Percentiles rank a stretch among this genome's conserved stretches.
These are phyloP conservation scores for Coprinopsis sp. DNA, from an alignment of 768 basidiomycete genomes.

Conservation along the genomic window DNA sequence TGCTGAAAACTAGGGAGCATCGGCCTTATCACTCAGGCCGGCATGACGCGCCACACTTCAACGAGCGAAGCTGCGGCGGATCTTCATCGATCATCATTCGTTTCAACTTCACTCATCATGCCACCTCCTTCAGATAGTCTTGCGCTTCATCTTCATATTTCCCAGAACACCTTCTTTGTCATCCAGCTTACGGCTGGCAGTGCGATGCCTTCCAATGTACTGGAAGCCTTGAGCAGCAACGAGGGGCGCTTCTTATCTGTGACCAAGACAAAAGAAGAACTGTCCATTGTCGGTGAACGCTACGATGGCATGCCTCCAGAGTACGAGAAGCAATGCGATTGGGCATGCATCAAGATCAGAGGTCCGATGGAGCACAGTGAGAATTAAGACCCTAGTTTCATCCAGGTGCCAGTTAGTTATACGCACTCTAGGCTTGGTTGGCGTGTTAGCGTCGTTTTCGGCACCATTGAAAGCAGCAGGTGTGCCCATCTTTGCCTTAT, in stretches of 20 bases:
- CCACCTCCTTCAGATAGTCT: constrained; percentile 43
- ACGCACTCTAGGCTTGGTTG: constrained; percentile 42
- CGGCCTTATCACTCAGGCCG: too few relatives aligned
- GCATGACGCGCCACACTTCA: too few relatives aligned
- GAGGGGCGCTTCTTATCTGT: constrained; percentile 43
- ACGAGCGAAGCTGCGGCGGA: too few relatives aligned
- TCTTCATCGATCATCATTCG: too few relatives aligned
- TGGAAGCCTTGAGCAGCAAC: constrained; percentile 26
- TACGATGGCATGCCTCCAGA: constrained; percentile 31
- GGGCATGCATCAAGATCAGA: constrained; percentile 58
- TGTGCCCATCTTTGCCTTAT: constrained; percentile 55
- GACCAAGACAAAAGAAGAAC: constrained; percentile 56
- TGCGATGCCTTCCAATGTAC: constrained; percentile 29
- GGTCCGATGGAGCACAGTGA: constrained; percentile 66
- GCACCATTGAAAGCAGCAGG: constrained; percentile 47
- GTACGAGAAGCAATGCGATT: constrained; percentile 36
- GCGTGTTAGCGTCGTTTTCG: constrained; percentile 51
- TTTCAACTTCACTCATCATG: constrained; percentile 21
- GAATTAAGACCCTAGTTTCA: constrained; percentile 5
- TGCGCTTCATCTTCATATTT: constrained; percentile 44
- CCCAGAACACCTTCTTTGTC: constrained; percentile 41
- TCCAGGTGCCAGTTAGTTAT: constrained; percentile 1
- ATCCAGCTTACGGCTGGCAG: constrained; percentile 36
- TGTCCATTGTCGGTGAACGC: constrained; percentile 52
- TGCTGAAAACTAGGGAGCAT: too few relatives aligned